Evolutionary conservation across 2,329 filamentous ascomycete species (phyloP).

Genomic region (Passalora sequoiae): DNA sequence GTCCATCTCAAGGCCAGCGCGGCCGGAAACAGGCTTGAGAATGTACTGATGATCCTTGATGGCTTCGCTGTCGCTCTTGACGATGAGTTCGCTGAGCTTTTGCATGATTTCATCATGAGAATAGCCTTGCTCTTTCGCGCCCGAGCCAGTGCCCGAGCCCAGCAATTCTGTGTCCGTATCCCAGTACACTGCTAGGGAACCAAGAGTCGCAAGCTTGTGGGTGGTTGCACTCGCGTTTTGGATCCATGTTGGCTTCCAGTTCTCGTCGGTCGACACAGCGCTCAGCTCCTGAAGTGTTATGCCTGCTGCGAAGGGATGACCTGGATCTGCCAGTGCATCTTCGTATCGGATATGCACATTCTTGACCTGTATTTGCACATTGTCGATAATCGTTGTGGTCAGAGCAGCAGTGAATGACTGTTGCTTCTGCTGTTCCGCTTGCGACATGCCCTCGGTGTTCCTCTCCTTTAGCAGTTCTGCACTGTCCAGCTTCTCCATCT

Average conservation of each 20-base stretch:
- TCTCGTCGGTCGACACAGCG: constrained; percentile 87
- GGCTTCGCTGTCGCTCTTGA: constrained; percentile 57
- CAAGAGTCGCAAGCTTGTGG: constrained; percentile 88
- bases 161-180: constrained; percentile 87
- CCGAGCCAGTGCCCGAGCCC: constrained; percentile 71
- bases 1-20: constrained; percentile 89
- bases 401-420: constrained; percentile 96
- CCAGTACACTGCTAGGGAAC: constrained; percentile 92
- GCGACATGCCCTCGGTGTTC: constrained; percentile 85
- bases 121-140: constrained; percentile 55
- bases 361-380: constrained; percentile 94
- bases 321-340: constrained; percentile 89
- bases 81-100: constrained; percentile 74
- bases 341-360: constrained; percentile 99
- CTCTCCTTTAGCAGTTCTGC: constrained; percentile 91
- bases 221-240: constrained; percentile 77
- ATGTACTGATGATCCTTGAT: constrained; percentile 78
- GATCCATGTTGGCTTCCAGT: constrained; percentile 95
- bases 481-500: constrained; percentile 97
- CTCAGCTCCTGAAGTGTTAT: constrained; percentile 94
- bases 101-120: constrained; percentile 71
- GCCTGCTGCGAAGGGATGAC: constrained; percentile 90
- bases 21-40: constrained; percentile 88
- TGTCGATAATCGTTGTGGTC: constrained; percentile 95
- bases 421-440: constrained; percentile 93